Base-by-base conservation (phyloP, 1,284 basidiomycete genomes). In the Ceratorhiza oryzae-sativae region DNA sequence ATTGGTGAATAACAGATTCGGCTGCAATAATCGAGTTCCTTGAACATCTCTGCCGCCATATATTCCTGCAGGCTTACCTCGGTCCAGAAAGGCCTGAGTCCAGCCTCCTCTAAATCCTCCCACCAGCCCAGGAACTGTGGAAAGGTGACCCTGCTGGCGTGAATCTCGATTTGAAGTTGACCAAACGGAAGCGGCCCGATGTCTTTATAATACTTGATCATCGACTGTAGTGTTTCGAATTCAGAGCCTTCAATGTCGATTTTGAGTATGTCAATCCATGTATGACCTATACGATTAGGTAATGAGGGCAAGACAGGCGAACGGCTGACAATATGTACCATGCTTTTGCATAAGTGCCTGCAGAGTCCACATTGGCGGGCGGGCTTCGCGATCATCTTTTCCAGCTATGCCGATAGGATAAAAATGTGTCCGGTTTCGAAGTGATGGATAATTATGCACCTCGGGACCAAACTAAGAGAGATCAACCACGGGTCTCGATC, bases 71-170 rank as follows among this genome's bases (percentile, higher is more conserved):
- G n/a, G 27, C 65, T 34, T 20, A 75, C 72, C 70, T 83, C 83
- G 25, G 78, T 80, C 79, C 81, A 84, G 78, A 87, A 87, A 1
- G 86, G 84, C 34, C 86, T 77, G 46, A 87, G 76, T 1, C 86
- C 86, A 2, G 82, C 83, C 41, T 77, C 79, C 78, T 87, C 86
- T 32, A 87, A 79, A 67, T 79, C 78, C 77, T 83, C 81, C 84
- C 84, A 87, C 84, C 84, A 86, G 59, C 78, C 77, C 25, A 81
- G 56, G 72, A 84, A 81, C 70, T 82, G 78, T 9, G 73, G 70
- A 77, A 83, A 83, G 34, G 79, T 76, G 72, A 80, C 80, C 73
- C 77, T 78, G 76, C 78, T 68, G 6, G 80, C 79, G 73, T 84
- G 83, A 65, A 84, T 78, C 76, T 84, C 83, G 42, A 84, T 79